Conservation (phyloP, 306 rosid species). For the Dicorynia guianensis region DNA sequence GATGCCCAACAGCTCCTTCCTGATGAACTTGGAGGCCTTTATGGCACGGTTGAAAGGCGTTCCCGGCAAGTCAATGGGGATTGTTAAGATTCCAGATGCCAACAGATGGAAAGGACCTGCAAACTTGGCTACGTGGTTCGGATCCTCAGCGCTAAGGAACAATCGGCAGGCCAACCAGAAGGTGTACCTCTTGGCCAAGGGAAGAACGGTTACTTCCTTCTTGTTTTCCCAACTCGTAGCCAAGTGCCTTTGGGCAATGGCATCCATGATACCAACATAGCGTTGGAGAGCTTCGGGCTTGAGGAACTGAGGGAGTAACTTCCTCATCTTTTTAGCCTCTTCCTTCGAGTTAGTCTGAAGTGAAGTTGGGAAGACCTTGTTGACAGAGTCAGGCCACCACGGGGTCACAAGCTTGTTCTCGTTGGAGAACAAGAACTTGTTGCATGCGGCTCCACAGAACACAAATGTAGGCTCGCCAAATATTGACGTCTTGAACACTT, state of each 20-base stretch:
- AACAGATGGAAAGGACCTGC: conserved; percentile 45
- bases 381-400: too few species aligned
- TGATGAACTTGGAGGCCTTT: too few species aligned
- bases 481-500: conserved; percentile 63
- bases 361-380: too few species aligned
- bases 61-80: conserved; percentile 66
- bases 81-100: conserved; percentile 57
- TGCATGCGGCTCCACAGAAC: conserved; percentile 61
- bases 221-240: conserved; percentile 57
- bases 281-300: too few species aligned
- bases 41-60: conserved; percentile 61
- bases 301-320: too few species aligned
- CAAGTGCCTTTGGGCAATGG: conserved; percentile 58
- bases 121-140: too few species aligned
- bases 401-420: too few species aligned
- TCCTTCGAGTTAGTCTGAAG: too few species aligned
- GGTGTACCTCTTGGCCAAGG: conserved; percentile 63
- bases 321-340: too few species aligned
- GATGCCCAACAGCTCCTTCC: too few species aligned
- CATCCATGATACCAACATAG: conserved; percentile 65
- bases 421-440: conserved; percentile 73
- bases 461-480: conserved; percentile 54
- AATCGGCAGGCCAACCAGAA: conserved; percentile 63
- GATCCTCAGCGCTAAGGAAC: conserved; percentile 61
- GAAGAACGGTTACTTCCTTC: conserved; percentile 43